Percentiles rank a stretch among this genome's conserved stretches.
These are phyloP conservation scores for Debaryomyces udenii DNA, from an alignment of 1,139 yeast species.

Conservation along the genomic window DNA sequence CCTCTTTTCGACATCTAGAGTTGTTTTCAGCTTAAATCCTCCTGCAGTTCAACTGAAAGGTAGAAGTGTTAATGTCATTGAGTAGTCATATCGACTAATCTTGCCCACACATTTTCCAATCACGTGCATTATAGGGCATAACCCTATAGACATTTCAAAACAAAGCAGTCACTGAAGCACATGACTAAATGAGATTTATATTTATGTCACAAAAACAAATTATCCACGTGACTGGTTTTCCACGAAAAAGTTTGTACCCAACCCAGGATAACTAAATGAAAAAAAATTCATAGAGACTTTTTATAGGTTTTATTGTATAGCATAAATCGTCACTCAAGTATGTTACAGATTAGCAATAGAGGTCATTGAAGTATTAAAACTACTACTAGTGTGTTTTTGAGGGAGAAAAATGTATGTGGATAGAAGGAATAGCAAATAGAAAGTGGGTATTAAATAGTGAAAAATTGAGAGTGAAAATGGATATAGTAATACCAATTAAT, in stretches of 20 bases:
- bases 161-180: too few species aligned
- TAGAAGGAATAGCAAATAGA: not conserved
- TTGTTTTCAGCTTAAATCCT: too few species aligned
- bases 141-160: too few species aligned
- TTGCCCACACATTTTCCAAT: too few species aligned
- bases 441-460: slow-evolving; percentile 3
- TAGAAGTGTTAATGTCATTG: too few species aligned
- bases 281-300: slow-evolving; percentile 8
- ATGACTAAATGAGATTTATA: too few species aligned
- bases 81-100: too few species aligned
- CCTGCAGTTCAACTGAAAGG: too few species aligned
- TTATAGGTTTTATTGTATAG: slow-evolving; percentile 15
- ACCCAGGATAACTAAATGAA: slow-evolving; percentile 2
- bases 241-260: not conserved
- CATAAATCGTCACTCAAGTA: slow-evolving; percentile 18
- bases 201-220: too few species aligned
- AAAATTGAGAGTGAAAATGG: not conserved
- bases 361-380: not conserved
- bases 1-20: slow-evolving; percentile 62
- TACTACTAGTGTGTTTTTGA: slow-evolving; percentile 2
- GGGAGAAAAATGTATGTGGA: not conserved
- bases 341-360: slow-evolving; percentile 5
- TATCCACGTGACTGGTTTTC: not conserved
- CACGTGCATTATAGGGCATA: too few species aligned
- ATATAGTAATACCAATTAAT: not conserved